Base-by-base conservation (phyloP, 2,329 filamentous ascomycete species). In the Colletotrichum orchidophilum region DNA sequence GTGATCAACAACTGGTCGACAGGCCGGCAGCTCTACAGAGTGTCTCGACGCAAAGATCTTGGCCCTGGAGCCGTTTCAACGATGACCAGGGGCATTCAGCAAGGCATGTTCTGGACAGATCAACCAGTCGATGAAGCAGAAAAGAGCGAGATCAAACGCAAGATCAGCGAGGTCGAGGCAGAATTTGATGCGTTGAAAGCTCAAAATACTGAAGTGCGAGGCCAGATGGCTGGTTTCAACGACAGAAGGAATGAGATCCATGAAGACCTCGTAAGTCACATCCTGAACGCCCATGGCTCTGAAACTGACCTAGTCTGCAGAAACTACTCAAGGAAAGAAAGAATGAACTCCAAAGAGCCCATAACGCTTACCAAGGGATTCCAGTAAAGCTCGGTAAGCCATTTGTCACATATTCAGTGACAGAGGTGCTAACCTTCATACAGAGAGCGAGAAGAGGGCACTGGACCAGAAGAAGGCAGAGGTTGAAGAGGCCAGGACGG, bases 11-110 rank as follows among this genome's bases (percentile, higher is more conserved):
- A 84, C 26, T 98, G 93, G 88, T 90, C 94, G n/a, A 87, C 92
- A 27, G 91, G 91, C 3, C 87, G 83, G 18, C 87, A 90, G 60
- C 83, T 81, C 9, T 95, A 93, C 79, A 86, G 85, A 24, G 87
- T 96, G 62, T 87, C 86, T 6, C 90, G 93, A 18, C 91, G 96
- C 58, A 87, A 85, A 74, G 96, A 98, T 79, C 98, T 98, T 80
- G 94, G 94, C 2, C 88, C 90, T 1, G 84, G 87, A 58, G 94
- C 92, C 15, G 89, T 89, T 58, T 94, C 94, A 1, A 95, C 93
- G 1, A 85, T 87, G 26, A 91, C 93, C 15, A 88, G 85, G 42
- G 84, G 84, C 64, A 83, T 98, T 15, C 84, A 80, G 18, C 81
- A 81, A 2, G 94, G 94, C 5, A 83, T 79, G 42, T 89, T 88